phyloP scores from a whole-genome alignment of 2,329 filamentous ascomycete genomes.

The Paraphoma sp. region DNA sequence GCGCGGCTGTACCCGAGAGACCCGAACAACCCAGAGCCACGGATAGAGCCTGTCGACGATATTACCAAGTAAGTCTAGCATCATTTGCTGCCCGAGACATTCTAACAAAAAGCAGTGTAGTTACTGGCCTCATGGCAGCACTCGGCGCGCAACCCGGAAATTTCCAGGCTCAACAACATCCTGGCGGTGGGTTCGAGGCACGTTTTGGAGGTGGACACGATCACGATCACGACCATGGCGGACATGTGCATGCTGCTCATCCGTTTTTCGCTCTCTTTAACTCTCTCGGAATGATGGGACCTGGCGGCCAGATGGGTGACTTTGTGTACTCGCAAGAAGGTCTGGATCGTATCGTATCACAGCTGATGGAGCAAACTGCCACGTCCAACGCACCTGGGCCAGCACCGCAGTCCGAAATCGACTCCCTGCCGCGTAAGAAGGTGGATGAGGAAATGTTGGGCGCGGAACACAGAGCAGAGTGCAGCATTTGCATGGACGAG shows the following conservation, averaged over 20 bases:
- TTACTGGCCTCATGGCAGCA: conserved; percentile 42
- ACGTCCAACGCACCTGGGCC: conserved; percentile 81
- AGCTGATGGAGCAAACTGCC: conserved; percentile 84
- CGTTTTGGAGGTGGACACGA: conserved; percentile 13
- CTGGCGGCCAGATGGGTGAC: conserved; percentile 67
- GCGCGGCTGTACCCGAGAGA: conserved; percentile 58
- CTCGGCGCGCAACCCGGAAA: background rate
- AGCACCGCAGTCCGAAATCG: conserved; percentile 77
- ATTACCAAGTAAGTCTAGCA: conserved; percentile 43
- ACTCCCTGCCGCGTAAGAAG: conserved; percentile 72
- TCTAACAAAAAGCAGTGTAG: conserved; percentile 26
- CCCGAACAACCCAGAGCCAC: conserved; percentile 57
- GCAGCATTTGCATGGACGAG: conserved; percentile 93
- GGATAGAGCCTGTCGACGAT: conserved; percentile 54
- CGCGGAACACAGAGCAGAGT: conserved; percentile 74
- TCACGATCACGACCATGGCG: conserved; percentile 9
- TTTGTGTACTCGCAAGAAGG: conserved; percentile 91
- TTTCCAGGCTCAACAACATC: conserved; percentile 9
- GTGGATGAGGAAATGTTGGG: conserved; percentile 74
- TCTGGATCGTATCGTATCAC: conserved; percentile 84
- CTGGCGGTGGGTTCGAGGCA: conserved; percentile 9
- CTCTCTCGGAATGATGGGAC: conserved; percentile 37
- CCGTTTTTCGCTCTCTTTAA: conserved; percentile 56
- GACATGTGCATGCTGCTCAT: conserved; percentile 12
- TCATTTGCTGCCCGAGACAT: too few species aligned